Evolutionary conservation across 345 rosid species (phyloP).

Genomic region (Populus simonii): DNA sequence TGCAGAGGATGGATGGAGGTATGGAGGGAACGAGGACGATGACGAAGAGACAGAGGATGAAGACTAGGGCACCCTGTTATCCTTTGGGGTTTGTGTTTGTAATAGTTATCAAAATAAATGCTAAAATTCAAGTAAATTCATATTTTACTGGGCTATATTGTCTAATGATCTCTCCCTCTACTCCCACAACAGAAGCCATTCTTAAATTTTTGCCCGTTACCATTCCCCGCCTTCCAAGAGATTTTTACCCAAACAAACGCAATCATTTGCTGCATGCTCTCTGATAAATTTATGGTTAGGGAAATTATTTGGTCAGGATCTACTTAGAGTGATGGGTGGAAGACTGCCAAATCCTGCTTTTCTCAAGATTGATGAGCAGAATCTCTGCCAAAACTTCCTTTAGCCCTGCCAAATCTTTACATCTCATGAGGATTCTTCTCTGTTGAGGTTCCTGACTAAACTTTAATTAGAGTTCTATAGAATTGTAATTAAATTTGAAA

Average conservation of each 20-base stretch:
- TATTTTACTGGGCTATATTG: background rate
- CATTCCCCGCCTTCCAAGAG: too few relatives aligned
- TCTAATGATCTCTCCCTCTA: background rate
- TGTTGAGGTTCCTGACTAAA: too few relatives aligned
- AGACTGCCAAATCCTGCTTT: too few relatives aligned
- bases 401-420: too few relatives aligned
- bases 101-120: background rate
- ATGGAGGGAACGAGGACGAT: conserved; percentile 66
- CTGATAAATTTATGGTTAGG: too few relatives aligned
- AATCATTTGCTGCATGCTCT: background rate
- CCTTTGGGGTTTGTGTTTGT: background rate
- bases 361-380: too few relatives aligned
- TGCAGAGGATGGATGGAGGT: conserved; percentile 81
- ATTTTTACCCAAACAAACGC: background rate
- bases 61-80: conserved; percentile 33
- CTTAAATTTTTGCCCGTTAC: background rate
- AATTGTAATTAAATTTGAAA: too few relatives aligned
- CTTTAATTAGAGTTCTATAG: too few relatives aligned
- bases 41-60: conserved; percentile 95
- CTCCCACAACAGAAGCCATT: background rate
- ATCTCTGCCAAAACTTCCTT: too few relatives aligned
- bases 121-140: background rate
- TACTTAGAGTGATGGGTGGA: too few relatives aligned
- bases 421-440: too few relatives aligned
- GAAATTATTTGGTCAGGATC: too few relatives aligned